Evolutionary conservation across 768 basidiomycete species (phyloP).

Genomic region (Pholiota microspora): DNA sequence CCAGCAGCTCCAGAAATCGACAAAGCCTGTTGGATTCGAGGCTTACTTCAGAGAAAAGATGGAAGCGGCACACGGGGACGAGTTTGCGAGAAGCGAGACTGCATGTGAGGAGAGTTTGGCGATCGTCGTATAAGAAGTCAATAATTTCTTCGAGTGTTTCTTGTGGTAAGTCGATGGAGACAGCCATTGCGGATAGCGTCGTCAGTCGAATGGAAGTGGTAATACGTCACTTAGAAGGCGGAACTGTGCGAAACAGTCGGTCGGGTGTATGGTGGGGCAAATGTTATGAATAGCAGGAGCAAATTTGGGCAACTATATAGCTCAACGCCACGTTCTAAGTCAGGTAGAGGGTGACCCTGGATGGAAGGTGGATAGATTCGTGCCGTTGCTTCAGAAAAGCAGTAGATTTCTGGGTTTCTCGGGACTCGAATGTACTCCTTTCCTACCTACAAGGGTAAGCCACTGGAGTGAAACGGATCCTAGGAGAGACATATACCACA

Average conservation of each 20-base stretch:
- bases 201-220: not conserved
- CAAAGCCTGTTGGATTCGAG: conserved; percentile 23
- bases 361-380: not conserved
- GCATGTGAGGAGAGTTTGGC: conserved; percentile 24
- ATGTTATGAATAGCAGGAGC: not conserved
- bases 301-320: not conserved
- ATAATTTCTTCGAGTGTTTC: conserved; percentile 32
- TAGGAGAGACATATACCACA: not conserved
- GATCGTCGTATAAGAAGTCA: conserved; percentile 27
- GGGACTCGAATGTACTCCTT: not conserved
- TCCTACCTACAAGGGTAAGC: not conserved
- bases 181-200: not conserved
- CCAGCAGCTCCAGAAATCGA: conserved; percentile 25
- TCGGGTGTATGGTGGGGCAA: not conserved
- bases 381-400: too few relatives aligned
- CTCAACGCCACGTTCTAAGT: not conserved
- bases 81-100: conserved; percentile 27
- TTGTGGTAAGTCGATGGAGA: conserved; percentile 24
- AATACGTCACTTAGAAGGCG: not conserved
- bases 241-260: not conserved
- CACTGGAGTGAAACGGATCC: not conserved
- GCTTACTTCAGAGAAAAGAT: conserved; percentile 29
- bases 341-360: not conserved
- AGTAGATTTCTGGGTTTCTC: too few relatives aligned
- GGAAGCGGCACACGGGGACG: conserved; percentile 23